Evolutionary conservation across 139 green algal species (phyloP), one percentile per base, ranked within the genome.

Genomic region (Tetradesmus obliquus): DNA sequence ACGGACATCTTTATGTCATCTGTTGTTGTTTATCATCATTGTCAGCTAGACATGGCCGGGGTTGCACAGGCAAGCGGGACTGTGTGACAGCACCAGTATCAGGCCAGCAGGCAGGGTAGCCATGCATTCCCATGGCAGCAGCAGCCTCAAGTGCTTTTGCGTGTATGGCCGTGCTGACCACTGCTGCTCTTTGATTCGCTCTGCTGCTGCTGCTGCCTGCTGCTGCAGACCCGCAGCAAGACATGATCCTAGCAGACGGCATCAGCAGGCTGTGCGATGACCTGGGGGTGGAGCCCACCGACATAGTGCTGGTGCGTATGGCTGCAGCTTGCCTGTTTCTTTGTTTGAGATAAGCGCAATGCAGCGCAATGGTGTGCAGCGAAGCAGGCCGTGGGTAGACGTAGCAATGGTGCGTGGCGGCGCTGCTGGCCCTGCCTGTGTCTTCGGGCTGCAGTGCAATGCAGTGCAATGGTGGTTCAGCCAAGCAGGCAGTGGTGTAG

Each of bases 261-360:
- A 94, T 99, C 22, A 91, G 82, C 1, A 76, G 91, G 72, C 94
- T 99, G 15, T 99, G 97, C 62, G 91, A 96, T 20, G 97, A 99
- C 89, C 93, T 99, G 51, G 93, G 85, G 12, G 95, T 99, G 45
- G 95, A 98, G 71, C 97, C 97, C 0, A 94, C 95, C 57, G 97
- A 99, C 91, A 92, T 97, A 32, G 96, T 96, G n/a, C 95, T 98
- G 93, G 93, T 96, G 66, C 53, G 88, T 81, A 32, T 3, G 32
- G 32, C 32, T 45, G 32, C 32, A 45, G 32, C 32, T 45, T 45
- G 32, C 32, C 32, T 45, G 55, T 45, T 45, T 45, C 32, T 45
- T 45, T 45, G 32, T 45, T 45, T 45, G 32, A 45, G 32, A 45
- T 45, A 45, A 45, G 32, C 32, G 32, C 32, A 45, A 45, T 45